A percentile compares a stretch with the other conserved stretches of the same genome.
Evolutionary conservation across 805 yeast species (phyloP).

Genomic region (Candida insectalens): DNA sequence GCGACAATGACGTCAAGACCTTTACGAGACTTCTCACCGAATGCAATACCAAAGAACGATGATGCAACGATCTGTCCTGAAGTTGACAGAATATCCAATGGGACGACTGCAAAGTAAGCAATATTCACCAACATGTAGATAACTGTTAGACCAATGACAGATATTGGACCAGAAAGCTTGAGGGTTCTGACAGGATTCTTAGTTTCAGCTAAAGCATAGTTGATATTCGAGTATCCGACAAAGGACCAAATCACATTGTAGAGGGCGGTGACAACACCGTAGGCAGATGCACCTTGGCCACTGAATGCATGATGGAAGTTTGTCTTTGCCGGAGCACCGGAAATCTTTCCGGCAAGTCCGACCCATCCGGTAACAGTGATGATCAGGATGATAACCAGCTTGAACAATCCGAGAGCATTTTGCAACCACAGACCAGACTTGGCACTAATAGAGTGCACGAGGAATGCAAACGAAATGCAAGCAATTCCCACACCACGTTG

Average conservation of each 20-base stretch:
- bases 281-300: constrained; percentile 10
- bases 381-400: constrained; percentile 55
- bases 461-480: constrained; percentile 62
- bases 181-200: constrained; percentile 64
- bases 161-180: constrained; percentile 65
- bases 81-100: constrained; percentile 43
- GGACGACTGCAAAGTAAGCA: constrained; percentile 76
- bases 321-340: constrained; percentile 24
- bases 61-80: constrained; percentile 73
- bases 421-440: constrained; percentile 60
- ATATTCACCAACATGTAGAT: constrained; percentile 70
- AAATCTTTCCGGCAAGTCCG: constrained; percentile 64
- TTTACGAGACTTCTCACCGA: constrained; percentile 50
- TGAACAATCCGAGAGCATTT: constrained; percentile 59
- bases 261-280: constrained; percentile 63
- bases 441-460: constrained; percentile 50
- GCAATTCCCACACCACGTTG: constrained; percentile 71
- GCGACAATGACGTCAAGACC: constrained; percentile 78
- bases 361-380: constrained; percentile 78
- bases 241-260: constrained; percentile 82
- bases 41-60: constrained; percentile 62
- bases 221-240: constrained; percentile 75
- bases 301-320: constrained; percentile 29
- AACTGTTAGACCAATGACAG: constrained; percentile 49
- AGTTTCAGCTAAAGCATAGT: constrained; percentile 75